Percentiles rank a stretch among this genome's conserved stretches.
phyloP scores from a whole-genome alignment of 352 stramenopile species.

The Phytophthora boehmeriae region DNA sequence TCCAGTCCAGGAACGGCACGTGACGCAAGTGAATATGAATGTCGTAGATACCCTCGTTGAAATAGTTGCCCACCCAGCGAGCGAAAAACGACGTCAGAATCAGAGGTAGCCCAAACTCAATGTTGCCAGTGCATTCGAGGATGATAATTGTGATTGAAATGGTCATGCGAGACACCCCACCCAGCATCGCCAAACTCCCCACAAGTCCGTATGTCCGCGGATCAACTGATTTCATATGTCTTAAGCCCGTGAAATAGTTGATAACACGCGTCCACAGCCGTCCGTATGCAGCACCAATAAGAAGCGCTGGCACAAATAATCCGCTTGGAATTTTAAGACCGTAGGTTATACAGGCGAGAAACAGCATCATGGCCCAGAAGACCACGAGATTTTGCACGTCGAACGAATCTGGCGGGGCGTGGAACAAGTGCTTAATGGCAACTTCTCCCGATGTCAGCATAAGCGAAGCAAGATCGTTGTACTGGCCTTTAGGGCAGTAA shows the following conservation, averaged over 20 bases:
- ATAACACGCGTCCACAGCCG: slow-evolving; percentile 88
- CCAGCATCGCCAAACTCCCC: slow-evolving; percentile 94
- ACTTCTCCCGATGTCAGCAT: slow-evolving; percentile 95
- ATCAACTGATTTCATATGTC: slow-evolving; percentile 70
- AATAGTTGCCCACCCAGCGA: slow-evolving; percentile 97
- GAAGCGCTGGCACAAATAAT: slow-evolving; percentile 96
- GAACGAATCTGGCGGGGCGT: slow-evolving; percentile 81
- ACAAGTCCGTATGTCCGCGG: slow-evolving; percentile 96
- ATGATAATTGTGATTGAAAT: slow-evolving; percentile 99
- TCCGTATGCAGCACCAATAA: slow-evolving; percentile 96
- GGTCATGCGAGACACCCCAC: slow-evolving; percentile 98
- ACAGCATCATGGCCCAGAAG: slow-evolving; percentile 74
- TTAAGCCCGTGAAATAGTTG: slow-evolving; percentile 71
- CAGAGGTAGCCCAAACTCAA: slow-evolving; percentile 97
- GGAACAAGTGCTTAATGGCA: slow-evolving; percentile 96
- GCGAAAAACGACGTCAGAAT: slow-evolving; percentile 98
- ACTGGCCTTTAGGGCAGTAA: slow-evolving; percentile 94
- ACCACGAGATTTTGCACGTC: slow-evolving; percentile 75
- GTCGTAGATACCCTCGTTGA: slow-evolving; percentile 99
- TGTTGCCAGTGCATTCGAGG: slow-evolving; percentile 97
- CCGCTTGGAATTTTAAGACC: slow-evolving; percentile 96
- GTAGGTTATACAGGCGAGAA: slow-evolving; percentile 94
- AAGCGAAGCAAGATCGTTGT: slow-evolving; percentile 97
- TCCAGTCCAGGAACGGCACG: slow-evolving; percentile 82
- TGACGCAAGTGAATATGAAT: slow-evolving; percentile 97